Conservation (phyloP, 495 filamentous ascomycete species). For the Barbatosphaeria neglecta region DNA sequence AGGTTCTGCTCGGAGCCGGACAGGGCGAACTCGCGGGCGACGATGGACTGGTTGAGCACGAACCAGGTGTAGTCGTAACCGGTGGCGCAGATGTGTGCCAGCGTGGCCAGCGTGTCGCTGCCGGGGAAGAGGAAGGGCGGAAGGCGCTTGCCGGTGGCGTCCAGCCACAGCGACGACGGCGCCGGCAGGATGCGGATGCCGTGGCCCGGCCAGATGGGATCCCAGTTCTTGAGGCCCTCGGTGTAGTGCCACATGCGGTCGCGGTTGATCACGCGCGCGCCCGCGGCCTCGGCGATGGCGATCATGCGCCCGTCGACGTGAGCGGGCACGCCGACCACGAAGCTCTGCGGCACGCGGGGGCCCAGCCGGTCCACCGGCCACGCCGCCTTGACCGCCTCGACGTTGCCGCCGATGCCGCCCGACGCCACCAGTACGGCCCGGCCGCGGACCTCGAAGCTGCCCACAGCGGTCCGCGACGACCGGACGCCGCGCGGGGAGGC, state of each 20-base stretch:
- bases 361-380: conserved; percentile 38
- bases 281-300: conserved; percentile 30
- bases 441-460: conserved; percentile 32
- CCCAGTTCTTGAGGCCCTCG: conserved; percentile 40
- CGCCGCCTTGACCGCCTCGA: conserved; percentile 35
- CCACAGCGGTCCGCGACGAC: conserved; percentile 24
- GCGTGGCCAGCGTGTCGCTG: conserved; percentile 37
- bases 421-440: conserved; percentile 31
- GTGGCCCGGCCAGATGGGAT: conserved; percentile 39
- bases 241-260: conserved; percentile 47
- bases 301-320: conserved; percentile 44
- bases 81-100: conserved; percentile 39
- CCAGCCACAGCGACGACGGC: conserved; percentile 41
- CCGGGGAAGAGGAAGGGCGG: conserved; percentile 38
- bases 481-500: conserved; percentile 29
- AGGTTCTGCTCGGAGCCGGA: conserved; percentile 45
- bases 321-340: conserved; percentile 39
- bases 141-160: conserved; percentile 37
- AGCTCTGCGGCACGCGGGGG: conserved; percentile 30
- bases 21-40: conserved; percentile 40
- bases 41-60: conserved; percentile 36
- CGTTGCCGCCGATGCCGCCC: conserved; percentile 39
- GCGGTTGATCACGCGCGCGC: conserved; percentile 36
- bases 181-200: conserved; percentile 40
- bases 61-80: conserved; percentile 47